A percentile compares a stretch with the other conserved stretches of the same genome.
Conservation (phyloP, 805 yeast genomes). For the Kazachstania kunashirensis region DNA sequence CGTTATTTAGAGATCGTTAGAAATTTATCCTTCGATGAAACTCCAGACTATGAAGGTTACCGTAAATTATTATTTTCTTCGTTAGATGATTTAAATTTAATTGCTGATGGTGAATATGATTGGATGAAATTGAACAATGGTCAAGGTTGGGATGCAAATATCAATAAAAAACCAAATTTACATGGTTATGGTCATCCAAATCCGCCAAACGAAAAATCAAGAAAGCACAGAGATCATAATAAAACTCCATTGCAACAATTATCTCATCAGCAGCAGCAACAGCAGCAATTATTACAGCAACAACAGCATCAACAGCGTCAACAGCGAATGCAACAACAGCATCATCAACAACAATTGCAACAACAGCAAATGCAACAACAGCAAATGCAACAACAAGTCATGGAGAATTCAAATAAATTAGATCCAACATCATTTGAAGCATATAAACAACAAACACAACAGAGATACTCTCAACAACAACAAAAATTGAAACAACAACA, state of each 20-base stretch:
- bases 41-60: slow-evolving; percentile 88
- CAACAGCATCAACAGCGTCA: slow-evolving; percentile 14
- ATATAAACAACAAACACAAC: slow-evolving; percentile 31
- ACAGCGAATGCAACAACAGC: slow-evolving; percentile 15
- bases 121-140: slow-evolving; percentile 97
- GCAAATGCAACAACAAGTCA: slow-evolving; percentile 21
- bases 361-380: slow-evolving; percentile 23
- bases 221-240: slow-evolving; percentile 21
- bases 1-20: slow-evolving; percentile 85
- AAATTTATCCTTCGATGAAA: slow-evolving; percentile 81
- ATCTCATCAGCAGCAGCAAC: slow-evolving; percentile 7
- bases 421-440: slow-evolving; percentile 36
- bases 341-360: slow-evolving; percentile 20
- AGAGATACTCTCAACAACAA: slow-evolving; percentile 28
- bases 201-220: slow-evolving; percentile 49
- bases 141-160: slow-evolving; percentile 86
- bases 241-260: slow-evolving; percentile 11
- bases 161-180: slow-evolving; percentile 83
- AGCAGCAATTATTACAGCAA: slow-evolving; percentile 6
- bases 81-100: slow-evolving; percentile 57
- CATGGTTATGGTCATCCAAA: slow-evolving; percentile 96
- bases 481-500: slow-evolving; percentile 12
- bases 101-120: slow-evolving; percentile 84
- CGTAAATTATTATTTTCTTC: slow-evolving; percentile 71
- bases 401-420: slow-evolving; percentile 23